Evolutionary conservation across 768 basidiomycete species (phyloP).

Genomic region (Mycena metata): DNA sequence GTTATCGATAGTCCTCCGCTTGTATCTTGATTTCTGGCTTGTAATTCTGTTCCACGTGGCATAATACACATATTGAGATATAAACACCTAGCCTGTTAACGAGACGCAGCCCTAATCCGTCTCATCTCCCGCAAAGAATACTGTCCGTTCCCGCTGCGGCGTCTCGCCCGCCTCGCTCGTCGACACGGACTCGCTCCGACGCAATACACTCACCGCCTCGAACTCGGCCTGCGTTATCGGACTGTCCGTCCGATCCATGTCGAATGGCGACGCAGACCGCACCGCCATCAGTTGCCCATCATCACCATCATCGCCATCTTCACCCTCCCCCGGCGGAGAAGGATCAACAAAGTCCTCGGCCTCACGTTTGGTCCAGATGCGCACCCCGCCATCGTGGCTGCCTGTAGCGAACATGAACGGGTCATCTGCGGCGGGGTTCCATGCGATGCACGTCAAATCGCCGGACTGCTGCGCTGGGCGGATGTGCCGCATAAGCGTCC

Average conservation of each 20-base stretch:
- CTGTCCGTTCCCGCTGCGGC: conserved; percentile 26
- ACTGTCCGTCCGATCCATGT: conserved; percentile 37
- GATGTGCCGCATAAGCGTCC: conserved; percentile 77
- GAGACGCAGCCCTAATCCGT: conserved; percentile 11
- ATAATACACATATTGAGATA: conserved; percentile 22
- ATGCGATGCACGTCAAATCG: conserved; percentile 84
- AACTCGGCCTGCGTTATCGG: conserved; percentile 37
- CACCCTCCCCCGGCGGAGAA: conserved; percentile 36
- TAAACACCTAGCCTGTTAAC: not conserved
- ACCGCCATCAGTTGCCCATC: not conserved
- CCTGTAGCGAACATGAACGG: conserved; percentile 85
- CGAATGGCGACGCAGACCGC: conserved; percentile 37
- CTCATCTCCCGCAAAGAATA: conserved; percentile 21
- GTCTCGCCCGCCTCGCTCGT: conserved; percentile 31
- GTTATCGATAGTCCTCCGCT: too few relatives aligned
- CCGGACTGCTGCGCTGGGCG: conserved; percentile 68
- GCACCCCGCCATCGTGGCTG: conserved; percentile 80
- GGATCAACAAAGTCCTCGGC: conserved; percentile 5
- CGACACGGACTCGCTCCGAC: conserved; percentile 17
- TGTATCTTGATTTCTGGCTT: too few relatives aligned
- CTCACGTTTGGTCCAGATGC: conserved; percentile 73
- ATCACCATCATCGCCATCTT: conserved; percentile 23
- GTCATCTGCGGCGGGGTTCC: conserved; percentile 77
- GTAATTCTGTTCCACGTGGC: conserved; percentile 5
- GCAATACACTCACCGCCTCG: conserved; percentile 25